Base-by-base conservation (phyloP, 2,329 filamentous ascomycete genomes). In the Akanthomyces lecanii region DNA sequence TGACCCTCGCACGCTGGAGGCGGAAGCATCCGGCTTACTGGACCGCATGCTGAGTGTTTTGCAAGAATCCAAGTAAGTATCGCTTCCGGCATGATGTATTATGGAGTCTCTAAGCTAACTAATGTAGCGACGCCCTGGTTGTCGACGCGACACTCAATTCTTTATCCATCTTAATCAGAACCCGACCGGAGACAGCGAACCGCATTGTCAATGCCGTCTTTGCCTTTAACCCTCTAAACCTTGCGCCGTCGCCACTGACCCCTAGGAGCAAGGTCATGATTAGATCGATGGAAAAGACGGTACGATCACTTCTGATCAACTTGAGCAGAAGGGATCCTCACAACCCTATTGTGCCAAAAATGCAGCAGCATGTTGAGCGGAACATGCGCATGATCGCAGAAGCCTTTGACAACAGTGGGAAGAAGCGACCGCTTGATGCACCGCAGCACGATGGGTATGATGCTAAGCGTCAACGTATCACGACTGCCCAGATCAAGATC, bases 261-360 rank as follows among this genome's bases (percentile, higher is more conserved):
- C 84, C 91, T 3, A 91, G 88, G 71, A 84, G 85, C 56, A 92
- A 89, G 69, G 89, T 99, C 64, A 86, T 94, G 69, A 84, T 96
- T 65, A 92, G 89, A 75, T 98, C 94, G 5, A 95, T 99, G 87
- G 94, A 97, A 75, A 92, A 96, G 72, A 99, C 95, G 28, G 90
- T 90, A 3, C 86, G 92, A 69, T 87, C 92, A 68, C 79, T 99
- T 53, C 81, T 98, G 45, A 84, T 93, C 60, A 93, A 97, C 75
- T 80, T 97, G 60, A 81, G 89, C 68, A 94, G 94, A 78, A 92
- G 93, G 70, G 92, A 95, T 68, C 90, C 91, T 2, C 89, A 90
- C 62, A 90, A 92, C 68, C 87, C 91, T 0, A 81, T 92, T 60
- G 83, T 85, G 25, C 83, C 83, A 0, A 89, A 91, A 65, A 95